Evolutionary conservation across 2,329 filamentous ascomycete genomes (phyloP), one percentile per base, ranked within the genome.

Genomic region (Dichotomopilus funicola): DNA sequence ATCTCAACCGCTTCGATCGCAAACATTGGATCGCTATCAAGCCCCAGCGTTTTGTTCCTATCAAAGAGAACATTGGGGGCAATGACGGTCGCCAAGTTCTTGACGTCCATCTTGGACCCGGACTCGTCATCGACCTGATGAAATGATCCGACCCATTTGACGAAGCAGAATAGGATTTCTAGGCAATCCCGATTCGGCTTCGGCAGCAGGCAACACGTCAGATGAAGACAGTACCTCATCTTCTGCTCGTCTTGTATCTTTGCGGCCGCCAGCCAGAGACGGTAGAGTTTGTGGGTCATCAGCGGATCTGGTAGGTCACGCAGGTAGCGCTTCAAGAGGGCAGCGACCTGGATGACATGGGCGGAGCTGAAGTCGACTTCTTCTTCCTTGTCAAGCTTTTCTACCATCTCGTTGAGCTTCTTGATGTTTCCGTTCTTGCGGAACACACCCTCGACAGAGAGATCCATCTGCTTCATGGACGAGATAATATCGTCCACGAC

Each of bases 341-440:
- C 94, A 8, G 94, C 94, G 52, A 97, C 83, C 66, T 97, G 94
- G 27, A 99, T 90, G 1, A 95, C 91, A 55, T 87, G 91, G 69
- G 96, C 91, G 61, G 88, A 86, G 66, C 86, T 88, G 65, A 97
- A 81, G 68, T 95, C 91, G 54, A 96, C 86, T 54, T 86, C 83
- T 43, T 90, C 92, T 53, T 90, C 87, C 45, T 83, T 83, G 70
- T 99, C 94, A 61, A 99, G 91, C 64, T 86, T 78, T 54, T 95
- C 89, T 41, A 90, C 86, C 6, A 95, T 78, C 59, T 96, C 91
- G 63, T 88, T 89, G 45, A 96, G 78, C 63, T 91, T 89, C 71
- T 94, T 92, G 74, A 99, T 96, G 71, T 97, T 99, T 64, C 94
- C 94, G 66, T 97, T 99, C 79, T 99, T 99, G 64, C 94, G 86